Percentiles rank a stretch among this genome's conserved stretches.
Evolutionary conservation across 2,329 filamentous ascomycete species (phyloP).

Genomic region (Didymella exigua): DNA sequence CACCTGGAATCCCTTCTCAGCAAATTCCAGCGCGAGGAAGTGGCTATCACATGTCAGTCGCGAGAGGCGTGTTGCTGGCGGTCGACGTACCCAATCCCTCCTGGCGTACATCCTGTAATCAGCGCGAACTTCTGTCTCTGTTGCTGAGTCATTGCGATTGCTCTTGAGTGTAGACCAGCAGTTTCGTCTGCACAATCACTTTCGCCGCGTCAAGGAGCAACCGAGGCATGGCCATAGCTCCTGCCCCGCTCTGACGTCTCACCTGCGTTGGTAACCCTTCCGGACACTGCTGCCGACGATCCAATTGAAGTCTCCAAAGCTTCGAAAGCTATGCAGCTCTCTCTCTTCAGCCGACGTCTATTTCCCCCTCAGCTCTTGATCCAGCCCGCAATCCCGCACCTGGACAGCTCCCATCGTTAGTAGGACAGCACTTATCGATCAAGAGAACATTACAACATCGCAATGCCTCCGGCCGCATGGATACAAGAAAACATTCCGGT

Average conservation of each 20-base stretch:
- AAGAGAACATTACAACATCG: neutral
- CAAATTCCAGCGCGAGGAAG: slow-evolving; percentile 63
- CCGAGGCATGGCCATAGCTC: slow-evolving; percentile 5
- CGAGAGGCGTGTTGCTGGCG: neutral
- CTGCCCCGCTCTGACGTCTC: slow-evolving; percentile 14
- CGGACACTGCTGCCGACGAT: slow-evolving; percentile 4
- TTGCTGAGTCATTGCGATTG: slow-evolving; percentile 20
- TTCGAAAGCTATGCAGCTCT: neutral
- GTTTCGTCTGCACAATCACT: neutral
- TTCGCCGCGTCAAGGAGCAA: neutral
- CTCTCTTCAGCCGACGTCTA: neutral
- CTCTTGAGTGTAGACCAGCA: neutral
- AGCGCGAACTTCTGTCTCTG: slow-evolving; percentile 38
- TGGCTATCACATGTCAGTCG: slow-evolving; percentile 39
- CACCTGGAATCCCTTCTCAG: slow-evolving; percentile 58
- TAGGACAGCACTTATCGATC: neutral
- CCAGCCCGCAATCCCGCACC: too few relatives aligned
- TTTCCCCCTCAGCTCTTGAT: neutral
- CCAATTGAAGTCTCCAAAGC: slow-evolving; percentile 4
- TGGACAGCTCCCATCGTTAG: neutral
- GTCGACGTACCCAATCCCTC: slow-evolving; percentile 58
- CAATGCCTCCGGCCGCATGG: slow-evolving; percentile 16
- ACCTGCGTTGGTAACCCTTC: slow-evolving; percentile 4
- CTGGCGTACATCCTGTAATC: slow-evolving; percentile 56
- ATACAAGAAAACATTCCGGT: slow-evolving; percentile 28